phyloP scores from a whole-genome alignment of 306 rosid genomes.

The Quercus alba region DNA sequence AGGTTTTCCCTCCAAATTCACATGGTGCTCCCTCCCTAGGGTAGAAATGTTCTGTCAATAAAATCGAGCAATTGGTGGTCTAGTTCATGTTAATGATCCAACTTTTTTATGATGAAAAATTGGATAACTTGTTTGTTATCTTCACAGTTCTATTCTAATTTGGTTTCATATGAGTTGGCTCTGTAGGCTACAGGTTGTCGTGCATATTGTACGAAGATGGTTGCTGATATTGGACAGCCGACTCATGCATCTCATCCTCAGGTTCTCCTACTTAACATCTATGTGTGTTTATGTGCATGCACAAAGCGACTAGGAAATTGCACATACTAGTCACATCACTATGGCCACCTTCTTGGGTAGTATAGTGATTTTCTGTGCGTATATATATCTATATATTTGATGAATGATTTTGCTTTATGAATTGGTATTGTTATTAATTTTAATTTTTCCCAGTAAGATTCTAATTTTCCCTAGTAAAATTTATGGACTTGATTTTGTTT shows the following conservation, averaged over 20 bases:
- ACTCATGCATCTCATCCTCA: constrained; percentile 79
- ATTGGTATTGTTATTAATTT: not conserved
- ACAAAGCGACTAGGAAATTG: not conserved
- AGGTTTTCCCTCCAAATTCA: not conserved
- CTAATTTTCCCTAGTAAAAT: not conserved
- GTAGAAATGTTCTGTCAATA: not conserved
- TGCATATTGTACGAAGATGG: constrained; percentile 39
- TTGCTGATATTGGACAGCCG: constrained; percentile 85
- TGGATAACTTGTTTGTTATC: not conserved
- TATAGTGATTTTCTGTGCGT: not conserved
- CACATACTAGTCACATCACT: not conserved
- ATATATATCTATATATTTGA: no score
- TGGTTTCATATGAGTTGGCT: constrained; percentile 22
- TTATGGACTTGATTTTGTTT: constrained; percentile 4
- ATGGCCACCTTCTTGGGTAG: not conserved
- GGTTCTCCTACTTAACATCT: constrained; percentile 35
- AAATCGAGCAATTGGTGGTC: not conserved
- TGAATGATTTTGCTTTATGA: not conserved
- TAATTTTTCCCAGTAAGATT: not conserved
- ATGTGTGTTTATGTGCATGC: not conserved
- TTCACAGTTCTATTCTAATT: constrained; percentile 6
- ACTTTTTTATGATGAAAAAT: not conserved
- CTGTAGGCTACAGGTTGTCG: constrained; percentile 51
- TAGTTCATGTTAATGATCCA: not conserved
- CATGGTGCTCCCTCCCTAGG: not conserved